Conservation (phyloP, 768 basidiomycete genomes). For the Termitomyces sp. region DNA sequence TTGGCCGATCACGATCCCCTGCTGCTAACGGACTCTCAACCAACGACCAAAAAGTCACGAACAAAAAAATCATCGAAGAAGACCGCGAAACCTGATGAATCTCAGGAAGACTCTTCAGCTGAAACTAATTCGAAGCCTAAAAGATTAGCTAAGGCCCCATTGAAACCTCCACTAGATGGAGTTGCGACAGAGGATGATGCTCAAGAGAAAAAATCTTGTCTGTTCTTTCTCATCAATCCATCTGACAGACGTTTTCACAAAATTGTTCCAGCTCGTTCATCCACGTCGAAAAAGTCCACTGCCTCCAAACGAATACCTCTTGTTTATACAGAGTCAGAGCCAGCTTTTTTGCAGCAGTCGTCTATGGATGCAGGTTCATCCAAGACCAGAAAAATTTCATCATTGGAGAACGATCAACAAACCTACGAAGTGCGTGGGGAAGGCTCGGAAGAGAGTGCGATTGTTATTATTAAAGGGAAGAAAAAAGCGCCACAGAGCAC, state of each 20-base stretch:
- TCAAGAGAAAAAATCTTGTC: background rate
- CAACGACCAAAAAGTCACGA: constrained; percentile 1
- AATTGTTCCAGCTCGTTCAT: background rate
- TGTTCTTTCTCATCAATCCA: background rate
- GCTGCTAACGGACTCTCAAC: background rate
- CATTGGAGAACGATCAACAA: background rate
- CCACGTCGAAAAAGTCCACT: background rate
- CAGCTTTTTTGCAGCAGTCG: background rate
- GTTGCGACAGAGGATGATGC: background rate
- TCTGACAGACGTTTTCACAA: background rate
- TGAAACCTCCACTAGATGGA: background rate
- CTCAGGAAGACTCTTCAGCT: background rate
- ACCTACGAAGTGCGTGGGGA: background rate
- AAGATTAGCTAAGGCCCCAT: background rate
- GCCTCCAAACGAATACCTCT: background rate
- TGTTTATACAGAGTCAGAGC: background rate
- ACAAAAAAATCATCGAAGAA: background rate
- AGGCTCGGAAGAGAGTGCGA: background rate
- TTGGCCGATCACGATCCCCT: background rate
- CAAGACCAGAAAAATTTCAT: background rate
- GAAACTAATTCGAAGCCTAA: background rate
- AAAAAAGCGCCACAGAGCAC: background rate
- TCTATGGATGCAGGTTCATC: background rate
- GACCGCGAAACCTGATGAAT: background rate
- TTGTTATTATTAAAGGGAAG: background rate